Percentiles rank a stretch among this genome's conserved stretches.
Conservation (phyloP, 768 basidiomycete species). For the Boletus subcaerulescens region DNA sequence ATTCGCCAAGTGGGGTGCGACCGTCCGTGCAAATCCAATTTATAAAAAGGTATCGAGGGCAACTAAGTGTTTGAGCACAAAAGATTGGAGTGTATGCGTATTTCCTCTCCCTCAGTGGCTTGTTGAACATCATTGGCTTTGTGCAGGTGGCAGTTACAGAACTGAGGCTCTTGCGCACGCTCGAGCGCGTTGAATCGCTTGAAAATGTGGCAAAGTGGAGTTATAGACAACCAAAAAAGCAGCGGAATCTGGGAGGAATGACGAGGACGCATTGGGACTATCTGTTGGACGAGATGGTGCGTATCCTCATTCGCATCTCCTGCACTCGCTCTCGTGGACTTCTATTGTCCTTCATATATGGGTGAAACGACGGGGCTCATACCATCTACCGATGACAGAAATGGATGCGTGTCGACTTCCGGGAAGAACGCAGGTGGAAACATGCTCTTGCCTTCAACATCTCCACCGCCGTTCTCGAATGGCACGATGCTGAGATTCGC, state of each 20-base stretch:
- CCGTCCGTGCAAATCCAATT: slow-evolving; percentile 74
- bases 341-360: neutral
- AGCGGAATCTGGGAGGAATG: slow-evolving; percentile 70
- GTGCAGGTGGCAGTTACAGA: slow-evolving; percentile 75
- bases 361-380: slow-evolving; percentile 7
- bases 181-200: slow-evolving; percentile 81
- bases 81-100: slow-evolving; percentile 76
- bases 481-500: slow-evolving; percentile 70
- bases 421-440: slow-evolving; percentile 94
- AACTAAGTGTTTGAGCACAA: slow-evolving; percentile 73
- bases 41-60: slow-evolving; percentile 67
- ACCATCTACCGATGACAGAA: slow-evolving; percentile 48
- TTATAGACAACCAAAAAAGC: slow-evolving; percentile 93
- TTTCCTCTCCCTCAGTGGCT: neutral
- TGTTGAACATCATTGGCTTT: neutral
- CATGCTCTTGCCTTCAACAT: slow-evolving; percentile 78
- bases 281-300: slow-evolving; percentile 93
- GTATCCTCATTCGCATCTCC: slow-evolving; percentile 20
- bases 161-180: slow-evolving; percentile 69
- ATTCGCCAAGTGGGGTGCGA: slow-evolving; percentile 68
- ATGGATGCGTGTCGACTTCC: slow-evolving; percentile 96
- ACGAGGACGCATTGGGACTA: slow-evolving; percentile 94
- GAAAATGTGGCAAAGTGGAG: slow-evolving; percentile 84
- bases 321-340: neutral
- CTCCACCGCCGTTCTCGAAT: slow-evolving; percentile 79